Conservation (phyloP, 768 basidiomycete species). For the Kwoniella mangroviensis region DNA sequence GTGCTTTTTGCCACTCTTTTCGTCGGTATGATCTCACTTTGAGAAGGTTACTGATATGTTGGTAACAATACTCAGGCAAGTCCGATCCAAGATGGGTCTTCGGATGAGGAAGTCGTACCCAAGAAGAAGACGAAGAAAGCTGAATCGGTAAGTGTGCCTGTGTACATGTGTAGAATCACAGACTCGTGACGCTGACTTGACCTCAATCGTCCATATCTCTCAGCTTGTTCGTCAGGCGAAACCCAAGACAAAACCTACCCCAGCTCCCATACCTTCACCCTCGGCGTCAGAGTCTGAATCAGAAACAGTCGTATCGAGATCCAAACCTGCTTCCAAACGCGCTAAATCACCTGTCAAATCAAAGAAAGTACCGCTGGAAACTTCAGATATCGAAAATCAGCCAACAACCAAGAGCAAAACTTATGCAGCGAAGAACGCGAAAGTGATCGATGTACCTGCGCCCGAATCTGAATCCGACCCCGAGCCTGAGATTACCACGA, state of each 20-base stretch:
- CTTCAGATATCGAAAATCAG: slow-evolving; percentile 22
- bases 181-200: too few relatives aligned
- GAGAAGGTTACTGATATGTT: too few relatives aligned
- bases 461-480: slow-evolving; percentile 2
- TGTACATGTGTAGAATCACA: too few relatives aligned
- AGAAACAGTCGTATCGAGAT: slow-evolving; percentile 6
- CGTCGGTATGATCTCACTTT: neutral
- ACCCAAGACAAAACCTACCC: slow-evolving; percentile 10
- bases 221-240: slow-evolving; percentile 13
- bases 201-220: neutral
- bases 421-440: slow-evolving; percentile 9
- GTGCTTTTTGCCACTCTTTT: neutral
- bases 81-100: slow-evolving; percentile 28
- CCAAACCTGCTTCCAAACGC: slow-evolving; percentile 12
- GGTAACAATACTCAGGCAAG: slow-evolving; percentile 6
- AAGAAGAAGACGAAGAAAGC: slow-evolving; percentile 31
- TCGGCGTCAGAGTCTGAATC: slow-evolving; percentile 18
- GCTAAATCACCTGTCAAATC: slow-evolving; percentile 25
- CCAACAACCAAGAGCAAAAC: slow-evolving; percentile 6
- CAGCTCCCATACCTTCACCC: neutral
- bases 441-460: slow-evolving; percentile 13
- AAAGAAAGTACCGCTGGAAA: slow-evolving; percentile 26
- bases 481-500: neutral
- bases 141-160: slow-evolving; percentile 16
- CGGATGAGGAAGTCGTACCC: slow-evolving; percentile 26